phyloP scores from a whole-genome alignment of 2,329 filamentous ascomycete genomes.

The Rhinocladiella similis region DNA sequence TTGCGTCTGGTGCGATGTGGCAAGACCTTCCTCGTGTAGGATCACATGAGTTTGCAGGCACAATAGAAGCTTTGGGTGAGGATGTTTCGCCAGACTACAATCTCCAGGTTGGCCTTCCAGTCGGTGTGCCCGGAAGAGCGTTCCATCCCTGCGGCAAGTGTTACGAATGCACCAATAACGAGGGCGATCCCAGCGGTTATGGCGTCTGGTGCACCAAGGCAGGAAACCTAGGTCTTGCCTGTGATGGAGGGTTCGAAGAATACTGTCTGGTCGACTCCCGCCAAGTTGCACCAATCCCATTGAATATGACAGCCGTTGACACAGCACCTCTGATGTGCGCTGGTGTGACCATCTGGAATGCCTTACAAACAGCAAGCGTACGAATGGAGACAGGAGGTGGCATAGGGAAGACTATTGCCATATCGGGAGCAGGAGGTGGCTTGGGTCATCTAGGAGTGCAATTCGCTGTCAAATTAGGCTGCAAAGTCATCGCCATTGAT shows the following conservation, averaged over 20 bases:
- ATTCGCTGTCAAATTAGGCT: conserved; percentile 38
- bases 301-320: conserved; percentile 36
- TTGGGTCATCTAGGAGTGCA: conserved; percentile 35
- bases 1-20: conserved; percentile 38
- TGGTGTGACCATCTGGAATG: conserved; percentile 45
- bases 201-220: conserved; percentile 24
- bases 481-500: conserved; percentile 38
- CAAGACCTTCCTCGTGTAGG: conserved; percentile 43
- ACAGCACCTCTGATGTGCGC: conserved; percentile 47
- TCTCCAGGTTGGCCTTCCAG: conserved; percentile 10
- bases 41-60: conserved; percentile 49
- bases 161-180: conserved; percentile 19
- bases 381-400: conserved; percentile 21
- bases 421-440: conserved; percentile 36
- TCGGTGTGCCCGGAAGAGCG: conserved; percentile 22
- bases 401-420: conserved; percentile 37
- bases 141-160: conserved; percentile 19
- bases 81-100: conserved; percentile 9
- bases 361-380: conserved; percentile 36
- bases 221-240: conserved; percentile 19
- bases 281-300: conserved; percentile 31
- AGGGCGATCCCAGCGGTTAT: conserved; percentile 23
- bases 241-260: conserved; percentile 30
- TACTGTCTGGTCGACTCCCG: conserved; percentile 30
- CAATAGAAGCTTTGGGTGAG: conserved; percentile 34